A percentile compares a stretch with the other conserved stretches of the same genome.
These are phyloP conservation scores for Dalbergia cultrata DNA, from an alignment of 306 rosid genomes.

Conservation along the genomic window DNA sequence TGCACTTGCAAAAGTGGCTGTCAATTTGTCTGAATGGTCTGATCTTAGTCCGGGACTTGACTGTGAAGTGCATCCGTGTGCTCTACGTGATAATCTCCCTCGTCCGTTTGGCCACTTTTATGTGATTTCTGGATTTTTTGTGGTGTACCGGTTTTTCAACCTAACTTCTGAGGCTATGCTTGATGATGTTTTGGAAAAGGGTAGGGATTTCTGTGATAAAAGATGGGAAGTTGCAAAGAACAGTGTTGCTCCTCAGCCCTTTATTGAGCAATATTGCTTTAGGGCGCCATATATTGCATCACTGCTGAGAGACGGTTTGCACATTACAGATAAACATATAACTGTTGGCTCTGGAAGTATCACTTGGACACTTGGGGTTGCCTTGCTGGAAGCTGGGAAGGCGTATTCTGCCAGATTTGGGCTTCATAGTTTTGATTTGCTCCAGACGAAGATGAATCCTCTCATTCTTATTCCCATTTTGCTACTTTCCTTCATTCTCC, in stretches of 20 bases:
- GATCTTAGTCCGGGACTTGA: conserved; percentile 64
- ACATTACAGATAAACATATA: conserved; percentile 74
- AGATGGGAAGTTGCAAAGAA: conserved; percentile 81
- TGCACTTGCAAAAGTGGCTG: conserved; percentile 72
- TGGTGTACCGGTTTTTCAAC: conserved; percentile 88
- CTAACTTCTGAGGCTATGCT: conserved; percentile 77
- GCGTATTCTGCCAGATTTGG: conserved; percentile 65
- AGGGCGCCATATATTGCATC: conserved; percentile 84
- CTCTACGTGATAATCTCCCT: conserved; percentile 68
- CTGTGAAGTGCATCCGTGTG: conserved; percentile 91
- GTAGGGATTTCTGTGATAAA: conserved; percentile 79
- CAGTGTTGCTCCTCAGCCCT: conserved; percentile 94
- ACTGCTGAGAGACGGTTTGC: conserved; percentile 94
- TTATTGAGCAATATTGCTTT: conserved; percentile 95
- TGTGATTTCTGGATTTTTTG: conserved; percentile 90
- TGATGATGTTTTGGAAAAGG: conserved; percentile 91
- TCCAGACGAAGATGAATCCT: conserved; percentile 74
- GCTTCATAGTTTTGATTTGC: conserved; percentile 64
- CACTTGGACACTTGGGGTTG: conserved; percentile 98
- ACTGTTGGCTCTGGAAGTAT: conserved; percentile 94
- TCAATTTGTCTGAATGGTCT: conserved; percentile 92
- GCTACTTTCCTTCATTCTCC: conserved; percentile 70
- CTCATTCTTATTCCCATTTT: conserved; percentile 63
- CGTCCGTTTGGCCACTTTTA: conserved; percentile 81
- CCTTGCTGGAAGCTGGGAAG: conserved; percentile 90